Percentiles rank a stretch among this genome's conserved stretches.
Conservation (phyloP, 2,329 filamentous ascomycete genomes). For the Penicillium sp. region DNA sequence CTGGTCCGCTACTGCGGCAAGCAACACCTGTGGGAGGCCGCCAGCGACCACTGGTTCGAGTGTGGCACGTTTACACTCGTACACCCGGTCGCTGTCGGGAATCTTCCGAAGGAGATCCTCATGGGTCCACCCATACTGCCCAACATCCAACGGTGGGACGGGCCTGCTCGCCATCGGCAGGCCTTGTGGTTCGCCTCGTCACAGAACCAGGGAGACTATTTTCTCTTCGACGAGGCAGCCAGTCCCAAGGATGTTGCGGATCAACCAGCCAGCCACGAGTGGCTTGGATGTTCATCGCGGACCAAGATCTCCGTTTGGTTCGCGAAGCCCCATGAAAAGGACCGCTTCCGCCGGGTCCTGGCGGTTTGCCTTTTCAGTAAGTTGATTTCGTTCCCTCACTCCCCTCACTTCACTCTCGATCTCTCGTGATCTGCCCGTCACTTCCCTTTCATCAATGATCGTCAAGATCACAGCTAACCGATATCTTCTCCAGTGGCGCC, state of each 20-base stretch:
- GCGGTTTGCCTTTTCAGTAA: slow-evolving; percentile 35
- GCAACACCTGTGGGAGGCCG: slow-evolving; percentile 37
- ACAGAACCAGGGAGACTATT: slow-evolving; percentile 34
- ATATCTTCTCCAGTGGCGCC: slow-evolving; percentile 22
- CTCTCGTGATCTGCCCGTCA: not conserved
- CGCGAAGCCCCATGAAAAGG: slow-evolving; percentile 28
- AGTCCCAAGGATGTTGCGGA: slow-evolving; percentile 15
- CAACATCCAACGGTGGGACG: slow-evolving; percentile 30
- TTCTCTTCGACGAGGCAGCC: slow-evolving; percentile 36
- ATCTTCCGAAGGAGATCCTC: slow-evolving; percentile 22
- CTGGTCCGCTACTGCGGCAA: slow-evolving; percentile 42
- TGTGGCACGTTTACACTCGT: slow-evolving; percentile 27
- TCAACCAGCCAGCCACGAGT: slow-evolving; percentile 7
- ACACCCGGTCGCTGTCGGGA: slow-evolving; percentile 19
- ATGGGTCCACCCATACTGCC: slow-evolving; percentile 30
- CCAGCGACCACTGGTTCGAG: slow-evolving; percentile 37
- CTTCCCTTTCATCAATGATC: not conserved
- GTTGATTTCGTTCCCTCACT: not conserved
- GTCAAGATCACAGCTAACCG: slow-evolving; percentile 1
- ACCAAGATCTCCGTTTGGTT: slow-evolving; percentile 26
- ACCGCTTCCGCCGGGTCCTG: slow-evolving; percentile 37
- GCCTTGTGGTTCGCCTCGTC: slow-evolving; percentile 33
- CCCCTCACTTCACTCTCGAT: not conserved
- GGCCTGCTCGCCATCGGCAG: slow-evolving; percentile 40
- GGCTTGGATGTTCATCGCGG: slow-evolving; percentile 26